These are phyloP conservation scores for Pseudognaphalium luteoalbum DNA, from an alignment of 129 eudicot genomes.

Conservation along the genomic window DNA sequence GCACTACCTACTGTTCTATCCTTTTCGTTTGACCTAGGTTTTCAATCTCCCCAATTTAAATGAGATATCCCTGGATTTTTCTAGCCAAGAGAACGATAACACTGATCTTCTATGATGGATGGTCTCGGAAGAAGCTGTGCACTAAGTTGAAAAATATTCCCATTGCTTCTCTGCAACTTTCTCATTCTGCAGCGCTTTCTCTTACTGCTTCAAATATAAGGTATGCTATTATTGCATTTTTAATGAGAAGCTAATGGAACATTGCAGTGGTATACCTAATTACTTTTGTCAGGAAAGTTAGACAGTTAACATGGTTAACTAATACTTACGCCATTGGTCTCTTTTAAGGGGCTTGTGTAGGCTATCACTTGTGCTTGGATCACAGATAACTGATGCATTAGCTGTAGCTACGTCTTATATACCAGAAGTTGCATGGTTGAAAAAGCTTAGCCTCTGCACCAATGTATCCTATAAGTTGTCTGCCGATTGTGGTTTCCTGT, in stretches of 20 bases:
- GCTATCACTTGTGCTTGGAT: slow-evolving; percentile 80
- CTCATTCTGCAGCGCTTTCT: slow-evolving; percentile 83
- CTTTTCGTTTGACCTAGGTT: slow-evolving; percentile 43
- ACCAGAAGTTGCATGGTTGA: slow-evolving; percentile 82
- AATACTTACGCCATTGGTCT: slow-evolving; percentile 5
- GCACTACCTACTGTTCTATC: slow-evolving; percentile 1
- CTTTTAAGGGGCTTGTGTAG: slow-evolving; percentile 53
- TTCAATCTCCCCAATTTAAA: slow-evolving; percentile 78
- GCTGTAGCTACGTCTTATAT: slow-evolving; percentile 73
- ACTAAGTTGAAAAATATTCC: slow-evolving; percentile 74
- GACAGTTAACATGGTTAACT: background rate
- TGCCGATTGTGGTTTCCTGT: no score
- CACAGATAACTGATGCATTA: slow-evolving; percentile 91
- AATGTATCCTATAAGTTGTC: background rate
- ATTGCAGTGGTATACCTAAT: background rate
- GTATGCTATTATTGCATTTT: background rate
- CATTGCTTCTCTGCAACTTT: slow-evolving; percentile 70
- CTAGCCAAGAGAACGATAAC: slow-evolving; percentile 74
- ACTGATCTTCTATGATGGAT: slow-evolving; percentile 79
- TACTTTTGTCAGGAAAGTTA: background rate
- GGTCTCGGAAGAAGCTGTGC: slow-evolving; percentile 76
- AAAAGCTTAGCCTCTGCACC: slow-evolving; percentile 92
- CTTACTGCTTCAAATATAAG: slow-evolving; percentile 65
- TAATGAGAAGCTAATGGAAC: slow-evolving; percentile 1
- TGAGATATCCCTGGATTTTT: slow-evolving; percentile 80